Evolutionary conservation across 1,139 yeast genomes (phyloP).

Genomic region (Candida mesenterica): DNA sequence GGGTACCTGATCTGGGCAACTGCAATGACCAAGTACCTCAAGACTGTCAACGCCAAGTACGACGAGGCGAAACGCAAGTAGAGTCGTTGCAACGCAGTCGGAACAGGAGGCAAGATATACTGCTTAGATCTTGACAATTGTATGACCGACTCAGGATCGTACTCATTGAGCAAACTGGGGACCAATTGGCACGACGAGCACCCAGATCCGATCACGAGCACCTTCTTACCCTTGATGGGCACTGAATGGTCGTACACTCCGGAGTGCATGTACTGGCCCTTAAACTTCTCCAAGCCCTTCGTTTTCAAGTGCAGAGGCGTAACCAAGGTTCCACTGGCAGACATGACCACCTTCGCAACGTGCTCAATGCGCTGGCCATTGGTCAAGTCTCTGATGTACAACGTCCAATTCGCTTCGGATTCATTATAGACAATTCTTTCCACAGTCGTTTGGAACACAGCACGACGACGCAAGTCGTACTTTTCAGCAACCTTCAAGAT

Average conservation of each 20-base stretch:
- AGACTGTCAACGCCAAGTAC: conserved; percentile 26
- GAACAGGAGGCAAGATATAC: conserved; percentile 42
- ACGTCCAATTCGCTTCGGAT: conserved; percentile 34
- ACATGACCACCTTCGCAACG: conserved; percentile 30
- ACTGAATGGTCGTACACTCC: conserved; percentile 47
- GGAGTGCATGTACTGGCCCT: conserved; percentile 49
- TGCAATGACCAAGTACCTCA: conserved; percentile 28
- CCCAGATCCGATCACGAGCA: conserved; percentile 25
- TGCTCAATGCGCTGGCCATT: conserved; percentile 28
- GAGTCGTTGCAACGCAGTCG: conserved; percentile 18
- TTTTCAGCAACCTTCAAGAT: conserved; percentile 38
- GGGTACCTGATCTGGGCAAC: conserved; percentile 39
- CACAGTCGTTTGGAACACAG: conserved; percentile 25
- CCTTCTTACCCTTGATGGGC: conserved; percentile 26
- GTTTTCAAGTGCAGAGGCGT: conserved; percentile 29
- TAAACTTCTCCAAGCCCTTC: conserved; percentile 40
- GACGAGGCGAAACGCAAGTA: conserved; percentile 28
- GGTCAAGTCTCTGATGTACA: conserved; percentile 31
- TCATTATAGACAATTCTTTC: conserved; percentile 32
- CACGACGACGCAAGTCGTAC: conserved; percentile 30
- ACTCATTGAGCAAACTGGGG: conserved; percentile 28
- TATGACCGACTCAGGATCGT: conserved; percentile 27
- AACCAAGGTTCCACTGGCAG: conserved; percentile 42
- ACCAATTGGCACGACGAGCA: conserved; percentile 25
- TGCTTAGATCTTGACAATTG: conserved; percentile 41